A percentile compares a stretch with the other conserved stretches of the same genome.
phyloP scores from a whole-genome alignment of 2,329 filamentous ascomycete genomes.

The Catunica adiposa region DNA sequence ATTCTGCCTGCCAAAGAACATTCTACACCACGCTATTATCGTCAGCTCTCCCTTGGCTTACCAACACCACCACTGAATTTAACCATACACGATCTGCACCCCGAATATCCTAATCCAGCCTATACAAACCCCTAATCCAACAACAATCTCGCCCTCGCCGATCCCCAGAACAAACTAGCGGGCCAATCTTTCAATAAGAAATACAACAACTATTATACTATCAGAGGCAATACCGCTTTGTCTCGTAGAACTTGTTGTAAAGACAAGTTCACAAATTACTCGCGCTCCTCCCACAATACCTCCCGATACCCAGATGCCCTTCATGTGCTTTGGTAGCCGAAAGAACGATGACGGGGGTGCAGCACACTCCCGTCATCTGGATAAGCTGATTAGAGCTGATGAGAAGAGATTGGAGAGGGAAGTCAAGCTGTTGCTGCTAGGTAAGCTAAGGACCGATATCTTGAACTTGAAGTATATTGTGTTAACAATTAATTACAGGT shows the following conservation, averaged over 20 bases:
- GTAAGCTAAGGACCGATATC: conserved; percentile 34
- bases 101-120: no score
- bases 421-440: conserved; percentile 84
- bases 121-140: no score
- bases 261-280: not conserved
- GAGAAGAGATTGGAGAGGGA: conserved; percentile 75
- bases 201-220: not conserved
- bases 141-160: not conserved
- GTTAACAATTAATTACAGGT: conserved; percentile 35
- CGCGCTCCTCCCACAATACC: not conserved
- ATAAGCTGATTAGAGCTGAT: conserved; percentile 69
- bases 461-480: not conserved
- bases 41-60: not conserved
- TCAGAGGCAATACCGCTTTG: not conserved
- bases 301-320: conserved; percentile 16
- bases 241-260: not conserved
- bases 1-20: not conserved
- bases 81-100: no score
- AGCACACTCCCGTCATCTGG: conserved; percentile 58
- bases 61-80: no score
- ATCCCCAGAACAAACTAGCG: no score
- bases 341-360: conserved; percentile 33
- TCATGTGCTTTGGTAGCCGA: conserved; percentile 49
- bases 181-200: no score
- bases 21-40: not conserved